Conservation (phyloP, 176 grass and related monocot genomes). For the Carex parvula region DNA sequence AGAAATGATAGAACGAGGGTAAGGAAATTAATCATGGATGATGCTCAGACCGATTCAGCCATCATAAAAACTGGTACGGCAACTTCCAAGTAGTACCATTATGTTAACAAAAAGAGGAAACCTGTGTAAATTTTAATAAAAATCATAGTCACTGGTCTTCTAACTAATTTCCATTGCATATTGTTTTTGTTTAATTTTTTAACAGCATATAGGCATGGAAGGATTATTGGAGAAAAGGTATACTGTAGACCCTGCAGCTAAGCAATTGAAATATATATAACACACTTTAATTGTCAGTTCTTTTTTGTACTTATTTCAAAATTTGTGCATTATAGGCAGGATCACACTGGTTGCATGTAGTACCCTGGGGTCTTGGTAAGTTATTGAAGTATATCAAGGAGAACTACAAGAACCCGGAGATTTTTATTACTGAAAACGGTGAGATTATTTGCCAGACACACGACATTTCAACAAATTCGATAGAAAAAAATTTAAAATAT, state of each 20-base stretch:
- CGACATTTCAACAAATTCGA: neutral
- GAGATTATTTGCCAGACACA: neutral
- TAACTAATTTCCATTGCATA: neutral
- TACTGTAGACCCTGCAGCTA: neutral
- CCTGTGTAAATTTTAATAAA: neutral
- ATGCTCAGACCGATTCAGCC: constrained; percentile 65
- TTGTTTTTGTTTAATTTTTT: constrained; percentile 9
- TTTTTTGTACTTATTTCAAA: neutral
- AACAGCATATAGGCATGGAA: constrained; percentile 66
- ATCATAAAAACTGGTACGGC: constrained; percentile 62
- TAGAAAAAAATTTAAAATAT: neutral
- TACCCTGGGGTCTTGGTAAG: constrained; percentile 77
- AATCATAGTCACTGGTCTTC: neutral
- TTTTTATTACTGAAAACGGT: constrained; percentile 92
- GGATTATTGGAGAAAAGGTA: constrained; percentile 87
- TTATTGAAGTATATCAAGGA: constrained; percentile 83
- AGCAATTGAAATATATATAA: neutral
- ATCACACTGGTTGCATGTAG: constrained; percentile 83
- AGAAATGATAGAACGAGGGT: constrained; percentile 67
- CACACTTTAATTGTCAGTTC: neutral
- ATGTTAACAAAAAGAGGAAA: neutral
- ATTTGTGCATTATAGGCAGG: constrained; percentile 49
- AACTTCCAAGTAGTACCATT: neutral
- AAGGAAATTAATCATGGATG: constrained; percentile 70
- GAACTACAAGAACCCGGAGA: constrained; percentile 64